These are phyloP conservation scores for Fusarium irregulare DNA, from an alignment of 2,329 filamentous ascomycete genomes.

Conservation along the genomic window DNA sequence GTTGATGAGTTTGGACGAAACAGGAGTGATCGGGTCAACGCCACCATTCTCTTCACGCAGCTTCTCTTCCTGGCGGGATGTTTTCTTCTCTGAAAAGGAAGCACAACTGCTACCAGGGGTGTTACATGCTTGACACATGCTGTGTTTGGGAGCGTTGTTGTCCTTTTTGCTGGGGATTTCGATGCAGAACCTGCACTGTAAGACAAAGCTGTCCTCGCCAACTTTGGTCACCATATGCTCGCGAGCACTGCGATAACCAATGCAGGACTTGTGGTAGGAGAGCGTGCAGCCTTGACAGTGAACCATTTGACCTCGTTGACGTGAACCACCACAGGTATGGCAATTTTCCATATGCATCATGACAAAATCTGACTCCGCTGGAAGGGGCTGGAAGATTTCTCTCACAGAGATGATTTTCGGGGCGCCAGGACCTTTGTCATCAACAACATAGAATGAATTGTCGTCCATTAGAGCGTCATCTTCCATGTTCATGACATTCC, in stretches of 20 bases:
- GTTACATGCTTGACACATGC: constrained; percentile 77
- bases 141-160: constrained; percentile 72
- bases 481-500: constrained; percentile 57
- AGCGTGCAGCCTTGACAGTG: constrained; percentile 92
- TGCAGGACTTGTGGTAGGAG: constrained; percentile 84
- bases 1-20: constrained; percentile 75
- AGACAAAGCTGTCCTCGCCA: constrained; percentile 78
- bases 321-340: constrained; percentile 70
- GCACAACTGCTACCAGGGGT: constrained; percentile 74
- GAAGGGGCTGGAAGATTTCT: constrained; percentile 76
- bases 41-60: constrained; percentile 82
- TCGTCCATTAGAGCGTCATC: constrained; percentile 69
- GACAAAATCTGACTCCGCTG: constrained; percentile 73
- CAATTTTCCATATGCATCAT: constrained; percentile 77
- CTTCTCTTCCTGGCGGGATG: constrained; percentile 84
- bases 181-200: constrained; percentile 91
- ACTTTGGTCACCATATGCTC: constrained; percentile 95
- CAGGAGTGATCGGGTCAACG: constrained; percentile 76
- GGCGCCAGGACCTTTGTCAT: constrained; percentile 57
- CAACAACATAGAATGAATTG: constrained; percentile 64
- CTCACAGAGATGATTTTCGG: constrained; percentile 73
- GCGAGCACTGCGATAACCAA: constrained; percentile 77
- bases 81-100: constrained; percentile 79
- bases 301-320: constrained; percentile 73
- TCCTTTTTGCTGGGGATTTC: constrained; percentile 77